Evolutionary conservation across 2,329 filamentous ascomycete species (phyloP).

Genomic region (Fusarium neocosmosporiellum): DNA sequence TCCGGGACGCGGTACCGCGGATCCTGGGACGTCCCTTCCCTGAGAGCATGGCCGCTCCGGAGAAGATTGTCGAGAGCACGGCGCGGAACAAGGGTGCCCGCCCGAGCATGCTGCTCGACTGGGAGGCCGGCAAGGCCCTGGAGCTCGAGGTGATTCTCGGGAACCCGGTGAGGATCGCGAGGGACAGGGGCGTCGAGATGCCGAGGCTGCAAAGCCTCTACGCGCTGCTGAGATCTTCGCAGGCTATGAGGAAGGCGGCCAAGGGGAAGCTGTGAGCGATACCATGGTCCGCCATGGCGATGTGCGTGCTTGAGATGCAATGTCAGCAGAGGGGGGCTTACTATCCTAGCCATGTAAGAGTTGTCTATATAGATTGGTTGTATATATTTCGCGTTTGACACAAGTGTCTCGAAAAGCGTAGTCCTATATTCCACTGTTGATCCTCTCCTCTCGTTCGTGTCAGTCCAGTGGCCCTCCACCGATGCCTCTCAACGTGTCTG

Average conservation of each 20-base stretch:
- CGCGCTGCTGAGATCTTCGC: conserved; percentile 71
- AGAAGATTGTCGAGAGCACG: conserved; percentile 71
- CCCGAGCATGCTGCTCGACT: conserved; percentile 77
- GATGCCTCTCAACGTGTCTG: background rate
- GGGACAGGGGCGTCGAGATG: conserved; percentile 71
- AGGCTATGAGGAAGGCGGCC: conserved; percentile 61
- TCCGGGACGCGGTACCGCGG: conserved; percentile 71
- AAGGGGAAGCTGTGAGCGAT: conserved; percentile 37
- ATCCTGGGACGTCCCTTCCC: conserved; percentile 73
- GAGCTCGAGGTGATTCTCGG: conserved; percentile 80
- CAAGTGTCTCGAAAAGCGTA: background rate
- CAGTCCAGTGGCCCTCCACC: background rate
- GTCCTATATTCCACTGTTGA: background rate
- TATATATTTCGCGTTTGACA: background rate
- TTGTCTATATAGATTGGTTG: background rate
- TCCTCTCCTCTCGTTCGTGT: background rate
- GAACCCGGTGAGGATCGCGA: conserved; percentile 75
- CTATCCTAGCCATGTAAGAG: background rate
- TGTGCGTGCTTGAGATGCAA: background rate
- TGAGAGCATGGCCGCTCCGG: conserved; percentile 66
- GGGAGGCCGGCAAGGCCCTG: conserved; percentile 73
- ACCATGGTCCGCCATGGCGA: background rate
- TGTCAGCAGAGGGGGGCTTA: background rate
- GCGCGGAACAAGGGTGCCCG: conserved; percentile 72
- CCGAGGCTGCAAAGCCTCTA: conserved; percentile 75